Conservation (phyloP, 2,329 filamentous ascomycete species). For the Ophiostoma himal-ulmi region DNA sequence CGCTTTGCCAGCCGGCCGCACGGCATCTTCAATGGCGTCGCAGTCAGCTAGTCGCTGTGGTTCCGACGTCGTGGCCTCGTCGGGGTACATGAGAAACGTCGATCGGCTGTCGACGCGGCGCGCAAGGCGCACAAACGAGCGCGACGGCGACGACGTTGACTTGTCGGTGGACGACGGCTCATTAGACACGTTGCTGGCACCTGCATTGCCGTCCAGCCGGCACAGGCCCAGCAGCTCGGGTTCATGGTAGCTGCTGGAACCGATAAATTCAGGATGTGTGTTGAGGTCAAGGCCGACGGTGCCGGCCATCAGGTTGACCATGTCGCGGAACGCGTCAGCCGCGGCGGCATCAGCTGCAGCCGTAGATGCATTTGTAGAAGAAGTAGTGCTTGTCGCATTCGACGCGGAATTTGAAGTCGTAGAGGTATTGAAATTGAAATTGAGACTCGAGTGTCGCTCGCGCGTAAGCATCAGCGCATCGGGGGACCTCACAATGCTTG, state of each 20-base stretch:
- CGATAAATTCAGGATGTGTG: conserved; percentile 55
- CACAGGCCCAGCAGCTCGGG: conserved; percentile 52
- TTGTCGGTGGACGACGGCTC: background rate
- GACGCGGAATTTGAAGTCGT: background rate
- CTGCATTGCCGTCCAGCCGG: conserved; percentile 42
- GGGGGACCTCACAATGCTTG: background rate
- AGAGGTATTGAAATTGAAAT: background rate
- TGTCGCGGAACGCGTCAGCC: conserved; percentile 4
- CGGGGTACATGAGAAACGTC: conserved; percentile 36
- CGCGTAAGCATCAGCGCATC: conserved; percentile 10
- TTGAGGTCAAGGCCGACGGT: conserved; percentile 43
- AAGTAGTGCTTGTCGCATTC: background rate
- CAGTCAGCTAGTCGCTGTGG: conserved; percentile 35
- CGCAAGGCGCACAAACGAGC: conserved; percentile 28
- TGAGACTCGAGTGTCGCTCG: background rate
- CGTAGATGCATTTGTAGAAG: background rate
- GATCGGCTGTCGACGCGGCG: conserved; percentile 35
- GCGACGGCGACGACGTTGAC: background rate
- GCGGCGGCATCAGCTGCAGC: background rate
- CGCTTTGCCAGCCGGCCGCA: conserved; percentile 31
- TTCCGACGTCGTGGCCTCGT: conserved; percentile 35
- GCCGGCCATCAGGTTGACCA: conserved; percentile 14
- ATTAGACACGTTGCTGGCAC: conserved; percentile 9
- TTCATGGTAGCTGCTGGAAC: conserved; percentile 54
- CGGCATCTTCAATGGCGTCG: conserved; percentile 36